Evolutionary conservation across 2,329 filamentous ascomycete genomes (phyloP).

Genomic region (Cyphellophora europaea): DNA sequence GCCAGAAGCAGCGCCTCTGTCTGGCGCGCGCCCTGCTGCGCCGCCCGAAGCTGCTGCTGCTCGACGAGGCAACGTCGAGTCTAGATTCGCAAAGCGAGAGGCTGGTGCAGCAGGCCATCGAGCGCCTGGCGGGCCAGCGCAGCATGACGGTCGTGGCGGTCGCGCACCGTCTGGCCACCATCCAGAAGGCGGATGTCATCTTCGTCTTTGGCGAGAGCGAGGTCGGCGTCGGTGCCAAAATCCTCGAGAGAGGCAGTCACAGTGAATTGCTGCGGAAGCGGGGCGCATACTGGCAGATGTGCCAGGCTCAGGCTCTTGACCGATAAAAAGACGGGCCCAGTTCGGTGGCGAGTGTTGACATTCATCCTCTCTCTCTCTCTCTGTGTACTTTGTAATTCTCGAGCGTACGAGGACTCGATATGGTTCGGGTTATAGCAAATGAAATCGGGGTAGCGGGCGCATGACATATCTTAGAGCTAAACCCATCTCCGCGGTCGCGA

Average conservation of each 20-base stretch:
- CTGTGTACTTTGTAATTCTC: too few species aligned
- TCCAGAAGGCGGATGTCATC: conserved; percentile 71
- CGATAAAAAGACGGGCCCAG: too few species aligned
- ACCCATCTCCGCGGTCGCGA: too few species aligned
- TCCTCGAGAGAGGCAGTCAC: conserved; percentile 55
- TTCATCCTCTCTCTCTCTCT: too few species aligned
- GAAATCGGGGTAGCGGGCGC: too few species aligned
- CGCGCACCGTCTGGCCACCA: conserved; percentile 66
- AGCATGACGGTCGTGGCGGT: conserved; percentile 61
- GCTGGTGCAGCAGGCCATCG: conserved; percentile 59
- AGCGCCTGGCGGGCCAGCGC: conserved; percentile 44
- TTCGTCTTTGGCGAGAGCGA: conserved; percentile 62
- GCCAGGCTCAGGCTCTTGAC: conserved; percentile 18
- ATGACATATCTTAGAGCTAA: too few species aligned
- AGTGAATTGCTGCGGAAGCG: conserved; percentile 43
- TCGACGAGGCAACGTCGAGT: conserved; percentile 51
- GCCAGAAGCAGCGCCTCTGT: conserved; percentile 47
- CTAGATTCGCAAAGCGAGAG: conserved; percentile 60
- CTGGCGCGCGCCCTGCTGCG: conserved; percentile 47
- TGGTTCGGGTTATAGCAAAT: too few species aligned
- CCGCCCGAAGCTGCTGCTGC: conserved; percentile 41
- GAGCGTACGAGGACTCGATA: too few species aligned
- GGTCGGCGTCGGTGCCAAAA: conserved; percentile 25
- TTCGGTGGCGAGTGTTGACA: too few species aligned
- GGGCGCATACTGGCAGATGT: conserved; percentile 46